Evolutionary conservation across 768 basidiomycete species (phyloP).

Genomic region (Boletus pseudo-olivaceus): DNA sequence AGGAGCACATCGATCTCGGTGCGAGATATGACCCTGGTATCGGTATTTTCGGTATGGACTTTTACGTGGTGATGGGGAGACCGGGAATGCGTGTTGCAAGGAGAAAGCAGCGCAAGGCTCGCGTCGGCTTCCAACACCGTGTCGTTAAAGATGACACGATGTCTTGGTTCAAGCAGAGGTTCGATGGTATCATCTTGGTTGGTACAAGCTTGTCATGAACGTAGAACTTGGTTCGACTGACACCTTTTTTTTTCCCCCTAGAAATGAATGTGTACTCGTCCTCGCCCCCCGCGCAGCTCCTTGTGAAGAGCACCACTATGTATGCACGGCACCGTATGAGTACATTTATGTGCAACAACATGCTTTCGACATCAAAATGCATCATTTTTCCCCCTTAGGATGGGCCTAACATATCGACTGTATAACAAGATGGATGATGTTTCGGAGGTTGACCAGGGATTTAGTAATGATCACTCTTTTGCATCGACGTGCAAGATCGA

Average conservation of each 20-base stretch:
- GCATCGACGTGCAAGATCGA: neutral
- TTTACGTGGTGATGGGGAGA: constrained; percentile 96
- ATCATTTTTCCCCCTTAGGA: constrained; percentile 1
- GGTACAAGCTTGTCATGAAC: constrained; percentile 26
- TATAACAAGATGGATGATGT: neutral
- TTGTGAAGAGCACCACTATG: constrained; percentile 3
- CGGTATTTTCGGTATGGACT: constrained; percentile 99
- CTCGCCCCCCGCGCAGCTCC: neutral
- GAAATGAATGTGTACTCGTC: constrained; percentile 25
- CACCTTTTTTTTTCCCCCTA: neutral
- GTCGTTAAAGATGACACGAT: constrained; percentile 96
- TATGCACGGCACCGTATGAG: constrained; percentile 28
- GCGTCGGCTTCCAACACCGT: constrained; percentile 83
- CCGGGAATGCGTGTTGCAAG: constrained; percentile 89
- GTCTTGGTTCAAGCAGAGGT: constrained; percentile 99
- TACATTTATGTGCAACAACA: constrained; percentile 23
- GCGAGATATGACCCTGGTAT: constrained; percentile 98
- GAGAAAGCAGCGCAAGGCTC: constrained; percentile 84
- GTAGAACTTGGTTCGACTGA: neutral
- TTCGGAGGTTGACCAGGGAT: neutral
- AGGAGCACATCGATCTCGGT: constrained; percentile 99
- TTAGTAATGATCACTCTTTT: neutral
- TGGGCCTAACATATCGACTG: neutral
- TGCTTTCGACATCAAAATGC: constrained; percentile 24
- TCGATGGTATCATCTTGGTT: constrained; percentile 96